A percentile compares a stretch with the other conserved stretches of the same genome.
phyloP scores from a whole-genome alignment of 306 rosid species.

The Alnus rubra region DNA sequence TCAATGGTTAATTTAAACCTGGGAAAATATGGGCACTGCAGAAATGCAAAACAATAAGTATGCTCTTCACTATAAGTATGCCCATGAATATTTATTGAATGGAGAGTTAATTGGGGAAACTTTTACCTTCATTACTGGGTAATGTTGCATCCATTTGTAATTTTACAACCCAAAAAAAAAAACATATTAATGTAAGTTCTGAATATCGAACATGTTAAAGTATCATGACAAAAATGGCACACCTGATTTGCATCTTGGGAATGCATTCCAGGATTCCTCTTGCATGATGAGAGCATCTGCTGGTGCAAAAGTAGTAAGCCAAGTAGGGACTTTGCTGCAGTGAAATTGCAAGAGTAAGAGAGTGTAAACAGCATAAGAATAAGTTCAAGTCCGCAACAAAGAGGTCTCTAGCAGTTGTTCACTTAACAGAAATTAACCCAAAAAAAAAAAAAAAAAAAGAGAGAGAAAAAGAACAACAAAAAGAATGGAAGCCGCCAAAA shows the following conservation, averaged over 20 bases:
- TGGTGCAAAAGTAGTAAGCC: conserved; percentile 51
- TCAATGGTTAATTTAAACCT: conserved; percentile 46
- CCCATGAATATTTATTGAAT: neutral
- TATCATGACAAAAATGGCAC: conserved; percentile 2
- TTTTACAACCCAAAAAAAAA: neutral
- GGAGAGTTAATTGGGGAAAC: conserved; percentile 3
- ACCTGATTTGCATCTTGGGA: conserved; percentile 58
- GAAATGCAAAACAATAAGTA: conserved; percentile 13
- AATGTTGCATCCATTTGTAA: conserved; percentile 18
- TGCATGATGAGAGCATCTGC: conserved; percentile 48
- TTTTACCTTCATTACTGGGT: conserved; percentile 43
- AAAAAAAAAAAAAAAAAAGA: neutral
- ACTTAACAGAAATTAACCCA: neutral
- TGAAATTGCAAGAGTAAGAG: conserved; percentile 11
- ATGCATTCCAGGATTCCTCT: conserved; percentile 59
- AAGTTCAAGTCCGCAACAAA: neutral
- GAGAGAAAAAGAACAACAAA: neutral
- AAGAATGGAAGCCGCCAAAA: neutral
- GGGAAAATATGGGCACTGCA: conserved; percentile 52
- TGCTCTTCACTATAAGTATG: neutral
- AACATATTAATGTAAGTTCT: conserved; percentile 11
- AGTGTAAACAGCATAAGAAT: neutral
- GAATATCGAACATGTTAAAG: neutral
- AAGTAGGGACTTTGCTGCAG: conserved; percentile 51
- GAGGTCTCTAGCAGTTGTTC: neutral